Base-by-base conservation (phyloP, 2,329 filamentous ascomycete species). In the Geosmithia putterillii region DNA sequence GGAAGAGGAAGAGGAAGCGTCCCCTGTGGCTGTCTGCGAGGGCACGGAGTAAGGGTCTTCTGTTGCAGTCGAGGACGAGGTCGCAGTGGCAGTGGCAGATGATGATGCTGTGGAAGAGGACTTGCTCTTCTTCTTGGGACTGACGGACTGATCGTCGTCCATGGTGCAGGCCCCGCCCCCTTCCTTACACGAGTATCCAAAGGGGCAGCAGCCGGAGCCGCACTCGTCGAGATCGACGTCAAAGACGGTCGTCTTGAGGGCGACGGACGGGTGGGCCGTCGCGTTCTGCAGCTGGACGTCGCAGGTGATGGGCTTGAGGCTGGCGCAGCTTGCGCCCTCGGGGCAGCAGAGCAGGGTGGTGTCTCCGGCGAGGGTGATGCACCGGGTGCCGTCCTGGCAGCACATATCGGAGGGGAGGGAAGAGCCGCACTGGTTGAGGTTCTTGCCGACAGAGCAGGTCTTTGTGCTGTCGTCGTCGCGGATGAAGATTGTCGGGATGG, bases 271-370 rank as follows among this genome's bases (percentile, higher is more conserved):
- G 48, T 77, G 63, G 17, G 62, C 50, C 8, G 61, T 67, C 2
- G 76, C 69, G 51, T 87, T 74, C 54, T 87, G 79, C 38, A 73
- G 65, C 7, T 56, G 57, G 44, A 81, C 54, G 49, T 84, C 72
- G 66, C 83, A 88, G 35, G 69, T 69, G 47, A 86, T 79, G 23
- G 80, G 68, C 50, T 69, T 54, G 51, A 89, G 82, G 40, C 58
- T 66, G n/a, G 61, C 51, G 63, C 84, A 89, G 52, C 69, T 66
- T 32, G 52, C 53, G 32, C 69, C 74, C 2, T 58, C 49, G 1
- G 83, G 83, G 55, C 84, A 89, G 65, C 84, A 89, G 41, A 88
- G 64, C 14, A 81, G 70, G 0, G 82, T 84, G 6, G 80, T 81
- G 38, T 69, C 64, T n/a, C 65, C 74, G 10, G 80, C 80, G 40